A percentile compares a stretch with the other conserved stretches of the same genome.
Evolutionary conservation across 306 rosid genomes (phyloP).

Genomic region (Nissolia schottii): DNA sequence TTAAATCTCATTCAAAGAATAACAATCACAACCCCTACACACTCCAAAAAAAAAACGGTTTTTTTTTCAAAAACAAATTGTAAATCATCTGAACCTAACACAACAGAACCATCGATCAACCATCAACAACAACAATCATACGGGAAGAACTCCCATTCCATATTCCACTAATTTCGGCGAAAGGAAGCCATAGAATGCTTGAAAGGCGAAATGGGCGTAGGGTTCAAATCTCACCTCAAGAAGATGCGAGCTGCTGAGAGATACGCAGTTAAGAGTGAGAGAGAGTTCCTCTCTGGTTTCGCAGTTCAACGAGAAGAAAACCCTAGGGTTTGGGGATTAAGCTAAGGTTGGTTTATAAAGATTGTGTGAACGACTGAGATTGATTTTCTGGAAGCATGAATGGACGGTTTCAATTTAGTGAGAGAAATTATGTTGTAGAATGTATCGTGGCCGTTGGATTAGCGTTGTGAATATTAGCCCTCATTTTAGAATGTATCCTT

Average conservation of each 20-base stretch:
- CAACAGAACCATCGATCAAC: neutral
- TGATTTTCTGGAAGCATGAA: neutral
- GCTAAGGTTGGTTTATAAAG: neutral
- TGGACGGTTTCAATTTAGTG: neutral
- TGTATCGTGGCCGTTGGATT: neutral
- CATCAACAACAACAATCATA: neutral
- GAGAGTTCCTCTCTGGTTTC: neutral
- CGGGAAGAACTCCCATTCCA: neutral
- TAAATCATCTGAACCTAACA: neutral
- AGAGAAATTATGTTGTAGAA: neutral
- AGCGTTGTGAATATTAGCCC: neutral
- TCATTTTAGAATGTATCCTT: neutral
- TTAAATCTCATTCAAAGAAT: neutral
- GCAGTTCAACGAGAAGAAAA: constrained; percentile 4
- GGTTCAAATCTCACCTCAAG: constrained; percentile 11
- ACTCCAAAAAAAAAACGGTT: neutral
- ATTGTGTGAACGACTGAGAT: constrained; percentile 10
- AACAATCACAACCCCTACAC: neutral
- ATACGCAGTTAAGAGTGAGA: neutral
- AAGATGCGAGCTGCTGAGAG: constrained; percentile 4
- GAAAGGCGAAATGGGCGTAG: neutral
- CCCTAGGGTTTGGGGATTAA: constrained; percentile 8
- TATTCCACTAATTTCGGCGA: neutral
- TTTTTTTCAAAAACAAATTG: neutral
- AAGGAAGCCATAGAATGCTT: neutral